A percentile compares a stretch with the other conserved stretches of the same genome.
Conservation (phyloP, 495 filamentous ascomycete genomes). For the Trichocladium uniseriatum region DNA sequence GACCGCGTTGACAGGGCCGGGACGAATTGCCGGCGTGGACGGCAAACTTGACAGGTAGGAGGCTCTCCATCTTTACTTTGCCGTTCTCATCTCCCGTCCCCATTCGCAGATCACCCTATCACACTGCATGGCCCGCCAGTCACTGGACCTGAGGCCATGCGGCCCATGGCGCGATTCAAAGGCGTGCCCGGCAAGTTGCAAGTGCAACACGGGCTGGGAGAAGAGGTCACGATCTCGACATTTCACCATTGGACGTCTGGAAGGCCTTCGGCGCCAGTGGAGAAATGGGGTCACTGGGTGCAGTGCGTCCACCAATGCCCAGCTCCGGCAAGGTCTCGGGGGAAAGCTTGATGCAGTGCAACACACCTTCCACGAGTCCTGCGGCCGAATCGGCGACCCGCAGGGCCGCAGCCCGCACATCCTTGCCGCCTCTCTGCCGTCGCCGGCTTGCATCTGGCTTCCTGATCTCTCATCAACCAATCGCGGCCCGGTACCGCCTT, state of each 20-base stretch:
- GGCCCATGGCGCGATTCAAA: constrained; percentile 18
- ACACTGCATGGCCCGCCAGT: constrained; percentile 32
- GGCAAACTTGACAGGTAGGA: constrained; percentile 84
- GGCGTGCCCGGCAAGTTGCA: constrained; percentile 18
- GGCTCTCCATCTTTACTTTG: constrained; percentile 19
- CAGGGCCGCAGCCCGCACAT: not conserved
- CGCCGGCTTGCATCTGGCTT: constrained; percentile 19
- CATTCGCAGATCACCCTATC: constrained; percentile 19
- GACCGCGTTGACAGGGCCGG: constrained; percentile 59
- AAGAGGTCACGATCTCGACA: constrained; percentile 1
- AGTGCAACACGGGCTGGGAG: constrained; percentile 27
- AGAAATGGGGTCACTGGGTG: constrained; percentile 12
- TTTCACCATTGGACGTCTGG: not conserved
- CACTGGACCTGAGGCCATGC: constrained; percentile 31
- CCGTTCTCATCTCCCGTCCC: constrained; percentile 6
- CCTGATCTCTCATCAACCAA: constrained; percentile 23
- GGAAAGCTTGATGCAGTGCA: constrained; percentile 27
- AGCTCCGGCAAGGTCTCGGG: constrained; percentile 19
- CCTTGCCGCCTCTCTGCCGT: constrained; percentile 8
- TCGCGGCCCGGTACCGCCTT: constrained; percentile 26
- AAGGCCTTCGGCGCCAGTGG: not conserved
- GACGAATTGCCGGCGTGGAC: constrained; percentile 61
- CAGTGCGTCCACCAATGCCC: constrained; percentile 23
- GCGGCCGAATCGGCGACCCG: constrained; percentile 33
- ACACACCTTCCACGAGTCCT: constrained; percentile 27